Evolutionary conservation across 306 rosid species (phyloP), one percentile per base, ranked within the genome.

Genomic region (Quercus suber): DNA sequence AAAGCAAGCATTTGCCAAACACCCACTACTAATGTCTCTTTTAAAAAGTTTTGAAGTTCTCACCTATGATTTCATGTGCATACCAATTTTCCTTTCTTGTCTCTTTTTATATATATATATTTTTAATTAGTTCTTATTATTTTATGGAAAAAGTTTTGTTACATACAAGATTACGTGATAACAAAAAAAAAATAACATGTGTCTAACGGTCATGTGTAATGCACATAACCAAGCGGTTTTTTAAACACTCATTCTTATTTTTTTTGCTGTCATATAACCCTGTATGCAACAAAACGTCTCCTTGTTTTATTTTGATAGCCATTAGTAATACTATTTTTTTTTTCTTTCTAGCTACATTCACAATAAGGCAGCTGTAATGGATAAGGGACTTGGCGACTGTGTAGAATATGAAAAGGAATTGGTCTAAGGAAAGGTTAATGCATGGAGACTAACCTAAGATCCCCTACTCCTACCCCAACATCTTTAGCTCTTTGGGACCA

Each of bases 401-500:
- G 45, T 9, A 7, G 82, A 60, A 53, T 27, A 18, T 55, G 78
- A 84, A 69, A 60, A 59, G 19, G 75, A 5, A 4, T 37, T 74
- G 49, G 33, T 17, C 23, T 28, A 64, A 53, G 37, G 55, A 80
- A 37, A 31, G 53, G 2, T 73, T 13, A n/a, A 76, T 45, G 69
- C 63, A 33, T 45, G 76, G 6, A 71, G 45, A 41, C 45, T 60
- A 51, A 10, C 35, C 27, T 28, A 65, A 20, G 56, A 77, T 57
- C 77, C 52, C 69, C 31, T 28, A 31, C 76, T n/a, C 8, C 27
- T 31, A 18, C 41, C 12, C 20, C 43, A 27, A 69, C 65, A 81
- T 69, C 8, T 45, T 71, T 59, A 63, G 67, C 74, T 53, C 74
- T 35, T 69, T 33, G 78, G 78, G 85, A 71, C 85, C 84, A 76